These are phyloP conservation scores for Solanum ossicruentum DNA, from an alignment of 257 asterid species.

Conservation along the genomic window DNA sequence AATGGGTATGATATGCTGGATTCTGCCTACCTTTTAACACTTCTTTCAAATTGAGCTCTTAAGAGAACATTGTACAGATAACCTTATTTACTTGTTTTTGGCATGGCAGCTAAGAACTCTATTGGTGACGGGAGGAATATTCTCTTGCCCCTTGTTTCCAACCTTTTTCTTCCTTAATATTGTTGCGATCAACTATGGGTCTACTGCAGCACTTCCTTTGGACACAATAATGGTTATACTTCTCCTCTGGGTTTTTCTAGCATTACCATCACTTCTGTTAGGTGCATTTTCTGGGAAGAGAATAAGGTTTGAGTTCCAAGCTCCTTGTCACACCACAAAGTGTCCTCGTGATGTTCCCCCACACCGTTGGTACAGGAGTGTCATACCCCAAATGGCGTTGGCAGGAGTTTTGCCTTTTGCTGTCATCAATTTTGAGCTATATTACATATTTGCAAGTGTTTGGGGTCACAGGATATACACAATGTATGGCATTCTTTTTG, in stretches of 20 bases:
- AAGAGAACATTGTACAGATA: background rate
- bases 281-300: slow-evolving; percentile 5
- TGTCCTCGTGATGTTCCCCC: slow-evolving; percentile 12
- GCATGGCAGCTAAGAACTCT: background rate
- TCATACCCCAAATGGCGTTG: slow-evolving; percentile 7
- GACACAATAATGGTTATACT: slow-evolving; percentile 3
- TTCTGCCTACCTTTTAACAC: background rate
- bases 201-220: slow-evolving; percentile 12
- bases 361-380: slow-evolving; percentile 2
- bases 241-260: slow-evolving; percentile 1
- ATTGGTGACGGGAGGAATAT: slow-evolving; percentile 6
- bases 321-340: slow-evolving; percentile 9
- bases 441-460: slow-evolving; percentile 6
- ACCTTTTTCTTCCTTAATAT: slow-evolving; percentile 8
- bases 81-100: background rate
- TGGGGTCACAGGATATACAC: slow-evolving; percentile 14
- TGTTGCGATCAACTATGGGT: slow-evolving; percentile 2
- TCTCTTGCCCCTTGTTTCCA: slow-evolving; percentile 5
- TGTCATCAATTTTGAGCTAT: slow-evolving; percentile 3
- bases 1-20: slow-evolving; percentile 1
- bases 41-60: background rate
- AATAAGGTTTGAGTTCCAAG: background rate
- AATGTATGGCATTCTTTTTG: background rate
- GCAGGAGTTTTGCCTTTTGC: slow-evolving; percentile 10
- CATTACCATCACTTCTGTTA: slow-evolving; percentile 8